Conservation (phyloP, 495 filamentous ascomycete genomes). For the Neurospora sp. region DNA sequence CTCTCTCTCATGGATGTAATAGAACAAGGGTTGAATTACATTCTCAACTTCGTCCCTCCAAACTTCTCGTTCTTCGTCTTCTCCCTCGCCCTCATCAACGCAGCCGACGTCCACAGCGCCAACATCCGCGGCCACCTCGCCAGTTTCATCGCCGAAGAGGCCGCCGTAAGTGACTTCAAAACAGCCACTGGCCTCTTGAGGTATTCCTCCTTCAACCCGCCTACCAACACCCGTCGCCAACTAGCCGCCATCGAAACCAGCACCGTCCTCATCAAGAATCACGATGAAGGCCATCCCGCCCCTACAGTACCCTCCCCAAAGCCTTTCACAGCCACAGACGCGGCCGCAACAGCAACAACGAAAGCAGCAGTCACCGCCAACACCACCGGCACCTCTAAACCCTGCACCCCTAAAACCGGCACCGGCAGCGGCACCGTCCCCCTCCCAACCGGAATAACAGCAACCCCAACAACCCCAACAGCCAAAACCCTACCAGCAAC, state of each 20-base stretch:
- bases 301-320: not conserved
- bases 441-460: constrained; percentile 2
- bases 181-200: not conserved
- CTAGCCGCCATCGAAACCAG: not conserved
- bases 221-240: not conserved
- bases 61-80: not conserved
- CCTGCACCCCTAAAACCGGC: not conserved
- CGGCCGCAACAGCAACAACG: not conserved
- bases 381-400: not conserved
- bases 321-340: not conserved
- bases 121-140: not conserved
- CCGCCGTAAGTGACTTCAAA: not conserved
- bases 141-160: not conserved
- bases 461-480: constrained; percentile 1
- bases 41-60: not conserved
- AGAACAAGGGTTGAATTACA: not conserved
- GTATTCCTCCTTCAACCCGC: not conserved
- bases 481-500: constrained; percentile 1
- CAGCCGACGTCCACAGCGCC: not conserved
- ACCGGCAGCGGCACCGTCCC: not conserved
- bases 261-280: not conserved
- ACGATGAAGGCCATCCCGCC: not conserved
- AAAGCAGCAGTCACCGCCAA: not conserved
- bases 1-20: not conserved
- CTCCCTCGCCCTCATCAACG: not conserved